Percentiles rank a stretch among this genome's conserved stretches.
Evolutionary conservation across 768 basidiomycete genomes (phyloP).

Genomic region (Amanita rimosa): DNA sequence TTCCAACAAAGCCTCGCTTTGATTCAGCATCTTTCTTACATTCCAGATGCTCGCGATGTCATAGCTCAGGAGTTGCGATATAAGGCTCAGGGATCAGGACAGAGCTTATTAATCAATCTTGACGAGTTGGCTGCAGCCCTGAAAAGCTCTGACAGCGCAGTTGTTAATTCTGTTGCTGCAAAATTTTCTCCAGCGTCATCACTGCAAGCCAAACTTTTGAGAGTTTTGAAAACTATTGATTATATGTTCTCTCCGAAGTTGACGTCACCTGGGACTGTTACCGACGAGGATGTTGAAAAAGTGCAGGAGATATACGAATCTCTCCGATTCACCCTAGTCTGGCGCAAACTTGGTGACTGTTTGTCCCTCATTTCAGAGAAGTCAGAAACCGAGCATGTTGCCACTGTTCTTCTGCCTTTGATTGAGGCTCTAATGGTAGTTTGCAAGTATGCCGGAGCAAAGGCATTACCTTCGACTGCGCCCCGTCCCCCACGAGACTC

Average conservation of each 20-base stretch:
- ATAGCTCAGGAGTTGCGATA: constrained; percentile 80
- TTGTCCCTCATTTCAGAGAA: constrained; percentile 74
- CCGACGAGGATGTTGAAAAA: constrained; percentile 58
- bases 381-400: constrained; percentile 75
- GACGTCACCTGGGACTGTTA: constrained; percentile 19
- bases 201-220: constrained; percentile 89
- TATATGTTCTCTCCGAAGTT: constrained; percentile 78
- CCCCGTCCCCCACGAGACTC: constrained; percentile 49
- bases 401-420: constrained; percentile 84
- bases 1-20: constrained; percentile 89
- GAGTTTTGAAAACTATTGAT: constrained; percentile 95
- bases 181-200: constrained; percentile 94
- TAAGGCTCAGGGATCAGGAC: constrained; percentile 84
- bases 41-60: constrained; percentile 81
- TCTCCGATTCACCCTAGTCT: constrained; percentile 83
- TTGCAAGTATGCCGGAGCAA: constrained; percentile 85
- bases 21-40: constrained; percentile 85
- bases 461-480: constrained; percentile 30
- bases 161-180: constrained; percentile 61
- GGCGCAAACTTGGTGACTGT: constrained; percentile 86
- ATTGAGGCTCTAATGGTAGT: constrained; percentile 98
- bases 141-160: constrained; percentile 40
- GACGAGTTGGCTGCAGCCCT: constrained; percentile 63
- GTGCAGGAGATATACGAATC: constrained; percentile 84
- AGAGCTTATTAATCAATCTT: constrained; percentile 62